Conservation (phyloP, 1,284 basidiomycete species). For the Sporisorium scitamineum region DNA sequence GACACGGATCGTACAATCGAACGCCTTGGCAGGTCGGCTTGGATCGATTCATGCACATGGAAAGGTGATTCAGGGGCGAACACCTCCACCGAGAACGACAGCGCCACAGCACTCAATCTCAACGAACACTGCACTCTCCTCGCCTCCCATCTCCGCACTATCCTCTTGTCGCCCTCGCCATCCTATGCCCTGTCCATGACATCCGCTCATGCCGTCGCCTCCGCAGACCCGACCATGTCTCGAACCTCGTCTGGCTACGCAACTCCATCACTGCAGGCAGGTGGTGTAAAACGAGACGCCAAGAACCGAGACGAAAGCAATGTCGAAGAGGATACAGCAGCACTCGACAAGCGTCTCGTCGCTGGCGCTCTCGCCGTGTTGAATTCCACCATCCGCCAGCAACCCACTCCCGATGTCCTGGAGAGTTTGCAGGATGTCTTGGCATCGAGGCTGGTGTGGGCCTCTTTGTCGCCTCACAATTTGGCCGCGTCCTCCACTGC, state of each 20-base stretch:
- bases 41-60: constrained; percentile 69
- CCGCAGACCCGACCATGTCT: constrained; percentile 29
- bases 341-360: constrained; percentile 63
- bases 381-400: constrained; percentile 30
- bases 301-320: constrained; percentile 67
- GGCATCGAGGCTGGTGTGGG: constrained; percentile 54
- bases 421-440: constrained; percentile 47
- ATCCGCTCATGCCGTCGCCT: constrained; percentile 38
- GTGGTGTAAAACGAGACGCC: constrained; percentile 55
- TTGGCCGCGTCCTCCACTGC: constrained; percentile 10
- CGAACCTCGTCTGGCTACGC: constrained; percentile 37
- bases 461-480: constrained; percentile 38
- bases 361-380: constrained; percentile 61
- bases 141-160: constrained; percentile 41
- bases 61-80: neutral
- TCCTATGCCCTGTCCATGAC: constrained; percentile 51
- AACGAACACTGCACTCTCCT: constrained; percentile 33
- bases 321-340: constrained; percentile 64
- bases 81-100: neutral
- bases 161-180: constrained; percentile 53
- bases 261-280: constrained; percentile 21
- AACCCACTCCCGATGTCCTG: constrained; percentile 13
- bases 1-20: constrained; percentile 80
- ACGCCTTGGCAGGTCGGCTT: constrained; percentile 73
- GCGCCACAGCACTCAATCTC: constrained; percentile 16